Evolutionary conservation across 2,329 filamentous ascomycete genomes (phyloP).

Genomic region (Xylariaceae sp.): DNA sequence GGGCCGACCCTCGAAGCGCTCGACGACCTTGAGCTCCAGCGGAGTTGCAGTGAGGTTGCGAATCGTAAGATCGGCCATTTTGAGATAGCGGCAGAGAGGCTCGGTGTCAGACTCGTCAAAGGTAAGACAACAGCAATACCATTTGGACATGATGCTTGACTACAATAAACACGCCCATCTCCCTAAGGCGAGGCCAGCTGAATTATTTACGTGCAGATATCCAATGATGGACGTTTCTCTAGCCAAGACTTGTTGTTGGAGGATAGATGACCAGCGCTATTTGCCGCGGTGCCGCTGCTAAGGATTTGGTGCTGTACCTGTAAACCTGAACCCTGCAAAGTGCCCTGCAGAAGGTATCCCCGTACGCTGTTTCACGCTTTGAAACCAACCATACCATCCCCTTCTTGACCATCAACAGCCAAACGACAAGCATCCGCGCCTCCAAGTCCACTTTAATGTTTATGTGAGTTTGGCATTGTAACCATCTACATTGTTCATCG

Average conservation of each 20-base stretch:
- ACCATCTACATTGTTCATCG: too few species aligned
- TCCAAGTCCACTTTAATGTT: too few species aligned
- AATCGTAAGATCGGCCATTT: conserved; percentile 68
- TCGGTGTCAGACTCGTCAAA: conserved; percentile 14
- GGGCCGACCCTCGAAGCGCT: conserved; percentile 69
- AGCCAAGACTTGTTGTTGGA: conserved; percentile 13
- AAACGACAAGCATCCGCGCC: too few species aligned
- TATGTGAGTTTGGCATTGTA: too few species aligned
- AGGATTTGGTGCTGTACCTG: conserved; percentile 6
- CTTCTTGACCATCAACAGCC: too few species aligned
- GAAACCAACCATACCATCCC: too few species aligned
- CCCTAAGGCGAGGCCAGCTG: conserved; percentile 4
- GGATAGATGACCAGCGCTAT: conserved; percentile 5
- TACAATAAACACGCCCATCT: not conserved
- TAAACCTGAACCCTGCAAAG: too few species aligned
- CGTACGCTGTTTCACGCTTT: too few species aligned
- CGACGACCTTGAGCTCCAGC: conserved; percentile 74
- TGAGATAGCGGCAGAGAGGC: conserved; percentile 2
- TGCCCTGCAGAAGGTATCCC: too few species aligned
- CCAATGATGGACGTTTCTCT: conserved; percentile 7
- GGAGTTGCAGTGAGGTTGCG: conserved; percentile 80
- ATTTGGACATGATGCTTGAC: conserved; percentile 16
- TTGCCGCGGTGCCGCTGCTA: conserved; percentile 5
- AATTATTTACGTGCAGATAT: not conserved
- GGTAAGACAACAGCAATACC: conserved; percentile 23